Evolutionary conservation across 2,329 filamentous ascomycete genomes (phyloP).

Genomic region (Leptographium procerum): DNA sequence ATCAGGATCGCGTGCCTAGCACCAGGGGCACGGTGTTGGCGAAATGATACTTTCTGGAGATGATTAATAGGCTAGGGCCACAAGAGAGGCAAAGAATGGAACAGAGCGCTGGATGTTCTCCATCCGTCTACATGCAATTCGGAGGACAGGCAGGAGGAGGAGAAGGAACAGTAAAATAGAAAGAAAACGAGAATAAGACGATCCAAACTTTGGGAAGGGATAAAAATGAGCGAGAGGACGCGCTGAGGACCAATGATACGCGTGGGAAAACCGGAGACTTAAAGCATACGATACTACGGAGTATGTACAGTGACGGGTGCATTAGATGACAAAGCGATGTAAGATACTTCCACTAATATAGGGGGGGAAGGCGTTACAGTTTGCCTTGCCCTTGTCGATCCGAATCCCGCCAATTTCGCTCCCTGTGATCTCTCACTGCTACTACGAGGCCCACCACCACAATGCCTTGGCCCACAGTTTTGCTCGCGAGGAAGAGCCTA

Average conservation of each 20-base stretch:
- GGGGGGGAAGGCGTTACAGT: not conserved
- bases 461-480: not conserved
- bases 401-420: slow-evolving; percentile 4
- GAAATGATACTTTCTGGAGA: not conserved
- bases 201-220: not conserved
- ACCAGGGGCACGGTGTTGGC: not conserved
- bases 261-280: not conserved
- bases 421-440: not conserved
- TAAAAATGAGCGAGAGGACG: not conserved
- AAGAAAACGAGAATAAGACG: not conserved
- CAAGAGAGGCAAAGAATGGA: not conserved
- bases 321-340: not conserved
- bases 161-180: not conserved
- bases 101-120: not conserved
- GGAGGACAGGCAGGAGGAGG: not conserved
- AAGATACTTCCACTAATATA: not conserved
- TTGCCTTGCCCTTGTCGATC: not conserved
- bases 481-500: not conserved
- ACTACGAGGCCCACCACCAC: not conserved
- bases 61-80: not conserved
- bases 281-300: not conserved
- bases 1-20: not conserved
- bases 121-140: not conserved
- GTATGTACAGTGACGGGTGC: not conserved
- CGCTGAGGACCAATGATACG: not conserved